phyloP scores from a whole-genome alignment of 2,329 filamentous ascomycete species.

The Talaromyces marneffei region DNA sequence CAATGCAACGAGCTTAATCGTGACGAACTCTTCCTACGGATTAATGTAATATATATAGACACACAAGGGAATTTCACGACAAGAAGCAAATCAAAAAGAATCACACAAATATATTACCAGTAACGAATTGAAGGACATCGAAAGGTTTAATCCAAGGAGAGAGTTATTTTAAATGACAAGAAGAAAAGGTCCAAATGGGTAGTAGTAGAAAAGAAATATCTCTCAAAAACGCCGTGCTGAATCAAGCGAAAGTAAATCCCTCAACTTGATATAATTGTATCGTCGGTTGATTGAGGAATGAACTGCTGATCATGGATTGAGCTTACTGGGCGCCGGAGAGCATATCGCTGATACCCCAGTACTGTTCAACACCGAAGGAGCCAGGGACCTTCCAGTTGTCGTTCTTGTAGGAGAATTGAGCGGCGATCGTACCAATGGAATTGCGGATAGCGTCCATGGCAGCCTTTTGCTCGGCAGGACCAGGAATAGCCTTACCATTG shows the following conservation, averaged over 20 bases:
- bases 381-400: constrained; percentile 77
- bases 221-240: constrained; percentile 8
- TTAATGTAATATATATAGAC: constrained; percentile 2
- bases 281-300: neutral
- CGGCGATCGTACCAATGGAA: constrained; percentile 59
- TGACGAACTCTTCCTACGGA: constrained; percentile 5
- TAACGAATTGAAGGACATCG: neutral
- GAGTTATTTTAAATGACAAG: constrained; percentile 13
- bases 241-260: constrained; percentile 2
- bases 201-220: neutral
- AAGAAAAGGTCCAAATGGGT: constrained; percentile 2
- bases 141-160: constrained; percentile 3
- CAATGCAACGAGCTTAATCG: too few relatives aligned
- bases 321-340: neutral
- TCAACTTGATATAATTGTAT: neutral
- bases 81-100: neutral
- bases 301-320: neutral
- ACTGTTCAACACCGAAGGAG: constrained; percentile 67
- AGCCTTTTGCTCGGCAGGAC: constrained; percentile 57
- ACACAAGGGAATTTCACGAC: neutral
- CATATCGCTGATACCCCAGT: constrained; percentile 55
- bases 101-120: constrained; percentile 10
- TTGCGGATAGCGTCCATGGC: constrained; percentile 68
- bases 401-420: constrained; percentile 76
- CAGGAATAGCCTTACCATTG: constrained; percentile 69